Percentiles rank a stretch among this genome's conserved stretches.
Evolutionary conservation across 257 asterid genomes (phyloP).

Genomic region (Nicotiana noctiflora): DNA sequence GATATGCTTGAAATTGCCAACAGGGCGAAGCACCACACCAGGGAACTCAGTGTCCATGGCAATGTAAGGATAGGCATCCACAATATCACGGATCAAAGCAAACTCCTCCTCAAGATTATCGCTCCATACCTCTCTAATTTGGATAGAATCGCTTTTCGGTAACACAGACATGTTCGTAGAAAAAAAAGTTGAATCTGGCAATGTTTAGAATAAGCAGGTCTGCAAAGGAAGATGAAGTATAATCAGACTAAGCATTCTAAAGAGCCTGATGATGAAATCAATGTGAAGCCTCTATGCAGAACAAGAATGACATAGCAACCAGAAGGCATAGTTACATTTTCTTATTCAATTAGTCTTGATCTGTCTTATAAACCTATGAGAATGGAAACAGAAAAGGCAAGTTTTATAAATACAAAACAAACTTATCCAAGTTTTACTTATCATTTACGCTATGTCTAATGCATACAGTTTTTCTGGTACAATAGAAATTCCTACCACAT

Average conservation of each 20-base stretch:
- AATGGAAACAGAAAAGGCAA: not conserved
- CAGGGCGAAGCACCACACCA: slow-evolving; percentile 13
- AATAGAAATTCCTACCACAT: not conserved
- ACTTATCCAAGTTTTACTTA: not conserved
- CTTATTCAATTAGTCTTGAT: not conserved
- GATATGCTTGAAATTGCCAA: slow-evolving; percentile 10
- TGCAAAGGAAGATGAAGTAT: not conserved
- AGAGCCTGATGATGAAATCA: not conserved
- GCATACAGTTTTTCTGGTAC: not conserved
- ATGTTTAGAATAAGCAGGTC: not conserved
- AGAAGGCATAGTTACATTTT: not conserved
- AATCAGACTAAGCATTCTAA: not conserved
- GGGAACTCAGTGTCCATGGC: slow-evolving; percentile 19
- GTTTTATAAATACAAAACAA: not conserved
- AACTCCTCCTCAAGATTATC: slow-evolving; percentile 11
- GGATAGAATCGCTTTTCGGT: slow-evolving; percentile 2
- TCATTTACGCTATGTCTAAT: not conserved
- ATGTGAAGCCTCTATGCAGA: not conserved
- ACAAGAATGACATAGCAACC: not conserved
- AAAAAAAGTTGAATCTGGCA: not conserved
- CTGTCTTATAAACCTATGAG: not conserved
- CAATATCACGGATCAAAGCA: slow-evolving; percentile 11
- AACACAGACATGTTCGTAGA: slow-evolving; percentile 4
- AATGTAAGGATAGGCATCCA: slow-evolving; percentile 12
- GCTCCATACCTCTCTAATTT: slow-evolving; percentile 11